Conservation (phyloP, 2,329 filamentous ascomycete genomes). For the Arthrinium puccinioides region DNA sequence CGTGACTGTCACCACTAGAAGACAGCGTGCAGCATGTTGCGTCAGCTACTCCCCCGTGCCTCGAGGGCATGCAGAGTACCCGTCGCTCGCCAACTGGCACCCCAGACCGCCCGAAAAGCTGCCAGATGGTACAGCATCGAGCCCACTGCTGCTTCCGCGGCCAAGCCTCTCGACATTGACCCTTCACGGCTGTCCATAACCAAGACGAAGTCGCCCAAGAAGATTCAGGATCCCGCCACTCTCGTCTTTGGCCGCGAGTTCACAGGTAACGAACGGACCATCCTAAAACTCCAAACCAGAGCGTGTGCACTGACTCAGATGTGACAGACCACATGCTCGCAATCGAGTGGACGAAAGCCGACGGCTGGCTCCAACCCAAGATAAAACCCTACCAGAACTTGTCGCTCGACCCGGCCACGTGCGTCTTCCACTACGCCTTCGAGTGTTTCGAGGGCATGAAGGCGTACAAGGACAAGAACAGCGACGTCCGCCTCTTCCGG, state of each 20-base stretch:
- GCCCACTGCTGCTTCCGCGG: conserved; percentile 38
- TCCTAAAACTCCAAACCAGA: too few relatives aligned
- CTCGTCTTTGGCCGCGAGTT: conserved; percentile 88
- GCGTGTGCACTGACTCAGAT: background rate
- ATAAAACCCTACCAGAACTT: conserved; percentile 97
- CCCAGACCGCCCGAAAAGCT: conserved; percentile 23
- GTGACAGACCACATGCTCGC: conserved; percentile 87
- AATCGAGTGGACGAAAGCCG: conserved; percentile 80
- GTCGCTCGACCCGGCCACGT: conserved; percentile 89
- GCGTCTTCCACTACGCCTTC: conserved; percentile 98
- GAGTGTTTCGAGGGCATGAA: conserved; percentile 99
- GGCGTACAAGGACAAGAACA: conserved; percentile 83
- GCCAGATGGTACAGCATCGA: conserved; percentile 46
- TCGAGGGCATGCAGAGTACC: conserved; percentile 26
- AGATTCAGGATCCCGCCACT: conserved; percentile 65
- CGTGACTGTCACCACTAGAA: background rate
- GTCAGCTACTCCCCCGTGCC: conserved; percentile 34
- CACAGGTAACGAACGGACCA: conserved; percentile 63
- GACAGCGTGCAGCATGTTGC: conserved; percentile 34
- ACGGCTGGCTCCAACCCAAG: conserved; percentile 75
- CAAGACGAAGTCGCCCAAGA: conserved; percentile 69
- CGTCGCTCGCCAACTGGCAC: conserved; percentile 20
- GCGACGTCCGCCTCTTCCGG: conserved; percentile 79
- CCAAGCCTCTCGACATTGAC: conserved; percentile 63
- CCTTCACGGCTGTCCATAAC: conserved; percentile 67